Evolutionary conservation across 805 yeast species (phyloP), one percentile per base, ranked within the genome.

Genomic region (Yarrowia osloensis): DNA sequence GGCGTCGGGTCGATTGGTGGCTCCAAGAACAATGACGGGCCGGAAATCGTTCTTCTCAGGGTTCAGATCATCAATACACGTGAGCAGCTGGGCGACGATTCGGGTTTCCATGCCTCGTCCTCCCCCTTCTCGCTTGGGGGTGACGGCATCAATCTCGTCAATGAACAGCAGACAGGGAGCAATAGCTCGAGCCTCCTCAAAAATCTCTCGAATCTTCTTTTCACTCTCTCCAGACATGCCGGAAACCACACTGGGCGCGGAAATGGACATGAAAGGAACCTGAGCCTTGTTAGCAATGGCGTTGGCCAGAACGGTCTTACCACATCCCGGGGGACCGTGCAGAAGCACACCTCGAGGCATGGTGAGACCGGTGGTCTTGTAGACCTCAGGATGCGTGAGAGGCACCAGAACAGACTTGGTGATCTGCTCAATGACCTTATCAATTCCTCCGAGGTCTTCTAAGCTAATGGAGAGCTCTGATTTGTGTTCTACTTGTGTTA

Each of bases 151-250:
- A 71, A 95, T 95, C 77, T 95, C 99, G 79, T 95, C 99, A 74
- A 95, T 88, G 74, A 95, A 95, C 62, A 95, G 84, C 31, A 95
- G 79, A 77, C 98, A 93, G 9, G 99, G 99, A 0, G 99, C 99
- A 67, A 91, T 74, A 3, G 83, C 73, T 73, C 88, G 88, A 3
- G 99, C 99, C 74, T 95, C 98, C 42, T 92, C 97, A 74, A 94
- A 94, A 42, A 94, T 81, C 68, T 95, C 98, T 69, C 99, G 82
- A 24, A 95, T 81, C 74, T 94, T 93, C 80, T 95, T 95, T 76
- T 95, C 99, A 70, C 94, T 87, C 76, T 95, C 99, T 49, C 99
- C 99, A n/a, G 97, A 91, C 98, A 95, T 95, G 5, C 99, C 99
- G 69, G 97, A 90, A 0, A 95, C 98, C 9, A 95, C 91, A 2